A percentile compares a stretch with the other conserved stretches of the same genome.
These are phyloP conservation scores for Coemansia sp. DNA, from an alignment of 192 early-diverging fungal species.

Conservation along the genomic window DNA sequence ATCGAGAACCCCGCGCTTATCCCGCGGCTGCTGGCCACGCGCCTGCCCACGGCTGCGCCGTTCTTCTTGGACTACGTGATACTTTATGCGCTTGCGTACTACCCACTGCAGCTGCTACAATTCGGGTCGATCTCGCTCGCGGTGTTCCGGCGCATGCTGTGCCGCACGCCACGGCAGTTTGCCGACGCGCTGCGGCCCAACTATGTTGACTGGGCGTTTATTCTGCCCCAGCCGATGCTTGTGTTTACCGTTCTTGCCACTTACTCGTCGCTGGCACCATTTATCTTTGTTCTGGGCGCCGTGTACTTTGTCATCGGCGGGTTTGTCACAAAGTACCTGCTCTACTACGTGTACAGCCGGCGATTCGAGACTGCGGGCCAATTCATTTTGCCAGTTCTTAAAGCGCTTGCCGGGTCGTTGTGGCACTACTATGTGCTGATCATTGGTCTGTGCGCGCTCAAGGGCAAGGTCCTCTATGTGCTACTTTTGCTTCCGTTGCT, in stretches of 20 bases:
- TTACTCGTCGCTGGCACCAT: constrained; percentile 71
- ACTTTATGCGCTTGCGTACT: constrained; percentile 65
- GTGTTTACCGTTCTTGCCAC: constrained; percentile 72
- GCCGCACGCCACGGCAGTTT: constrained; percentile 76
- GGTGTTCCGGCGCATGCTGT: constrained; percentile 57
- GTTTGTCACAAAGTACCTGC: constrained; percentile 70
- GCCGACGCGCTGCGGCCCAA: constrained; percentile 66
- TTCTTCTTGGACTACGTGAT: constrained; percentile 80
- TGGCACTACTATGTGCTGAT: constrained; percentile 53
- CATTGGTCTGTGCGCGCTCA: constrained; percentile 47
- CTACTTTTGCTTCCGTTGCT: constrained; percentile 42
- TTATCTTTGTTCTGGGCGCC: constrained; percentile 67
- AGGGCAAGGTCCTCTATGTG: constrained; percentile 40
- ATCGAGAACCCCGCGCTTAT: constrained; percentile 67
- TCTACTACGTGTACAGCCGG: constrained; percentile 73
- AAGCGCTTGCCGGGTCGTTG: constrained; percentile 39
- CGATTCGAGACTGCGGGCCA: constrained; percentile 69
- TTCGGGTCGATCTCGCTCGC: constrained; percentile 60
- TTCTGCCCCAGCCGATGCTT: constrained; percentile 66
- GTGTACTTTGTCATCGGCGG: constrained; percentile 66
- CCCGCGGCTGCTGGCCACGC: constrained; percentile 63
- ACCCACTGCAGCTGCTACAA: constrained; percentile 67
- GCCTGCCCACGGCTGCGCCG: constrained; percentile 66
- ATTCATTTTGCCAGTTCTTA: constrained; percentile 48
- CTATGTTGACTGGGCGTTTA: constrained; percentile 65